Evolutionary conservation across 2,329 filamentous ascomycete species (phyloP).

Genomic region (Rhytidhysteron rufulum): DNA sequence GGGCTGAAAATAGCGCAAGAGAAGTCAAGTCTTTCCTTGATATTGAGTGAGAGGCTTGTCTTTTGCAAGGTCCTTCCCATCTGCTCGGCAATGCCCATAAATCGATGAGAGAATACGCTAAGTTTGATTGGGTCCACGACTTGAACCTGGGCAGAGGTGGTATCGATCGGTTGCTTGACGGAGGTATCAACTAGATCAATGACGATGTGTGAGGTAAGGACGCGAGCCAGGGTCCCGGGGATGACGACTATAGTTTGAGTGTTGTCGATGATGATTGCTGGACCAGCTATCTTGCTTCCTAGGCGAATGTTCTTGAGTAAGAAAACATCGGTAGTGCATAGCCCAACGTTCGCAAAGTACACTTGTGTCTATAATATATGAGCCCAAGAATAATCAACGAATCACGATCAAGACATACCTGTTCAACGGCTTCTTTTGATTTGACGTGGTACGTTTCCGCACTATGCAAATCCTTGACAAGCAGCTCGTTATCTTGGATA

Average conservation of each 20-base stretch:
- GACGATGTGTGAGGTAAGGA: slow-evolving; percentile 37
- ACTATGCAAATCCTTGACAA: slow-evolving; percentile 53
- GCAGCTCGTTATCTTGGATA: too few relatives aligned
- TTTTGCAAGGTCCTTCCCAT: slow-evolving; percentile 21
- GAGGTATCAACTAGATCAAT: slow-evolving; percentile 24
- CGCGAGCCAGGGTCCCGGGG: slow-evolving; percentile 33
- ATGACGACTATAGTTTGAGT: slow-evolving; percentile 46
- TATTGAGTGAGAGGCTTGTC: slow-evolving; percentile 18
- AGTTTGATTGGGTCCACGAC: slow-evolving; percentile 11
- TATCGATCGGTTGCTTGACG: background rate
- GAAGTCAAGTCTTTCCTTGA: slow-evolving; percentile 26
- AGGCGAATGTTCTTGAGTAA: slow-evolving; percentile 10
- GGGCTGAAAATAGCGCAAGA: slow-evolving; percentile 20
- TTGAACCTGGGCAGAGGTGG: background rate
- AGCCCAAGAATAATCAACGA: too few relatives aligned
- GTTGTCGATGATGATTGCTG: slow-evolving; percentile 35
- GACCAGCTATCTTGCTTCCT: slow-evolving; percentile 21
- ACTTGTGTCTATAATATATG: slow-evolving; percentile 66
- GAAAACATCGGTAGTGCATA: slow-evolving; percentile 72
- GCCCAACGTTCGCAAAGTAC: slow-evolving; percentile 79
- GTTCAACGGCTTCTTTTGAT: slow-evolving; percentile 4
- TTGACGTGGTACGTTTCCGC: slow-evolving; percentile 62
- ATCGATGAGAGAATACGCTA: slow-evolving; percentile 16
- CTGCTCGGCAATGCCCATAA: slow-evolving; percentile 24
- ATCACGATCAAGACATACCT: too few relatives aligned